phyloP scores from a whole-genome alignment of 495 filamentous ascomycete species.

The Usnea hakonensis region DNA sequence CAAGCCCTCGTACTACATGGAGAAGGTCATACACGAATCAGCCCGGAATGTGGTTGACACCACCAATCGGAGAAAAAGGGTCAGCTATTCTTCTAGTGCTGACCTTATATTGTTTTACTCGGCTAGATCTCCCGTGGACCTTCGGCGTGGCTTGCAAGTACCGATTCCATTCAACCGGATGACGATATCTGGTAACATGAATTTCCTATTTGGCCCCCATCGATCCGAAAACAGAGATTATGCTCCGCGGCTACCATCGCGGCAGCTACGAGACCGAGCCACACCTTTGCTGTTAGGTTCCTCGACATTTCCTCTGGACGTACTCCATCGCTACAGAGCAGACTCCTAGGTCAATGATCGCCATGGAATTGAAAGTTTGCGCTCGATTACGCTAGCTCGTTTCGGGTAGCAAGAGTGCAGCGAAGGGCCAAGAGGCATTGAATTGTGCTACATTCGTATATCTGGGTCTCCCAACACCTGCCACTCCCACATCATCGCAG shows the following conservation, averaged over 20 bases:
- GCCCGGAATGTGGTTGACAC: background rate
- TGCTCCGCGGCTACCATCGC: background rate
- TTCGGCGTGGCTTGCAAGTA: background rate
- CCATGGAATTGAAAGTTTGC: too few relatives aligned
- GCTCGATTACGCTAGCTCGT: too few relatives aligned
- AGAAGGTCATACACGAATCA: background rate
- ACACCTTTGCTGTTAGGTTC: background rate
- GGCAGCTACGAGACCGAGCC: background rate
- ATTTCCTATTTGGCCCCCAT: background rate
- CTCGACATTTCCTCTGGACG: background rate
- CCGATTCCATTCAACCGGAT: background rate
- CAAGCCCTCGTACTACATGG: background rate
- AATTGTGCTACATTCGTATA: too few relatives aligned
- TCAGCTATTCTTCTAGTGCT: background rate
- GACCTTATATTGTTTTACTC: background rate
- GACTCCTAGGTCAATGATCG: background rate
- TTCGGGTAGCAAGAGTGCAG: too few relatives aligned
- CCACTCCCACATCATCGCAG: too few relatives aligned
- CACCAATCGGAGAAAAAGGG: background rate
- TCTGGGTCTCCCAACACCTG: too few relatives aligned
- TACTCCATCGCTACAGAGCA: background rate
- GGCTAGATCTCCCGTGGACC: too few relatives aligned
- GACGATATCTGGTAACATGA: background rate
- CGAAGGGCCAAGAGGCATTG: too few relatives aligned
- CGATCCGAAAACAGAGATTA: background rate